Conservation (phyloP, 257 asterid genomes). For the Cruciata laevipes region DNA sequence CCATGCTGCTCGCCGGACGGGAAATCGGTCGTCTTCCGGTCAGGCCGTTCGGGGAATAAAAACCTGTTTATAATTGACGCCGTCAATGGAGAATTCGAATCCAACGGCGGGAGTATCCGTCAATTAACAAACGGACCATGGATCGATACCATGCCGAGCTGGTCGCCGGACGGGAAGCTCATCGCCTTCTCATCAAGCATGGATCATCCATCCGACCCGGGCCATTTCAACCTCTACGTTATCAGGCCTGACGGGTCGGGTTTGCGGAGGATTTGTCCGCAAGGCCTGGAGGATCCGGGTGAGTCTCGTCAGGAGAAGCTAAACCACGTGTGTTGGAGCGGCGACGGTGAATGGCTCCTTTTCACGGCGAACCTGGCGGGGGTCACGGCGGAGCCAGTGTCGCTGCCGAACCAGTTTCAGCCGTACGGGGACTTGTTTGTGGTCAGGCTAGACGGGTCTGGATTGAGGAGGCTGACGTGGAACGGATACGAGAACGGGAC, state of each 20-base stretch:
- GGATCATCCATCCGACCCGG: constrained; percentile 42
- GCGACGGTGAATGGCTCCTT: constrained; percentile 64
- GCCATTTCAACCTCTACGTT: constrained; percentile 49
- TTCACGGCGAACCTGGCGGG: constrained; percentile 68
- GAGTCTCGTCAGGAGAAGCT: constrained; percentile 53
- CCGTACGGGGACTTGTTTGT: constrained; percentile 72
- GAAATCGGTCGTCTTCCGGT: constrained; percentile 54
- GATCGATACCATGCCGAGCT: constrained; percentile 91
- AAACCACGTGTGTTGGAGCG: constrained; percentile 82
- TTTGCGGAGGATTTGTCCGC: constrained; percentile 39
- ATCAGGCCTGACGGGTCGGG: constrained; percentile 48
- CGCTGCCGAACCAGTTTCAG: constrained; percentile 76
- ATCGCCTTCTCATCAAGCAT: constrained; percentile 83
- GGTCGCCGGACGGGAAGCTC: constrained; percentile 73
- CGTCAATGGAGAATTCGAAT: constrained; percentile 38
- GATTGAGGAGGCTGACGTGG: constrained; percentile 61
- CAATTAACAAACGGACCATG: constrained; percentile 64
- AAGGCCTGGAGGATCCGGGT: constrained; percentile 25
- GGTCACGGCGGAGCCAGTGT: constrained; percentile 65
- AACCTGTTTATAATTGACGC: constrained; percentile 65
- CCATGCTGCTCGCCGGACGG: constrained; percentile 85
- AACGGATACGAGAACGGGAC: constrained; percentile 79
- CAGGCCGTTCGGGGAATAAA: constrained; percentile 76
- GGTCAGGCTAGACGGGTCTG: constrained; percentile 71
- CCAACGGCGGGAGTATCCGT: constrained; percentile 44